Conservation (phyloP, 208 protist species). For the Leishmania martiniquensis region DNA sequence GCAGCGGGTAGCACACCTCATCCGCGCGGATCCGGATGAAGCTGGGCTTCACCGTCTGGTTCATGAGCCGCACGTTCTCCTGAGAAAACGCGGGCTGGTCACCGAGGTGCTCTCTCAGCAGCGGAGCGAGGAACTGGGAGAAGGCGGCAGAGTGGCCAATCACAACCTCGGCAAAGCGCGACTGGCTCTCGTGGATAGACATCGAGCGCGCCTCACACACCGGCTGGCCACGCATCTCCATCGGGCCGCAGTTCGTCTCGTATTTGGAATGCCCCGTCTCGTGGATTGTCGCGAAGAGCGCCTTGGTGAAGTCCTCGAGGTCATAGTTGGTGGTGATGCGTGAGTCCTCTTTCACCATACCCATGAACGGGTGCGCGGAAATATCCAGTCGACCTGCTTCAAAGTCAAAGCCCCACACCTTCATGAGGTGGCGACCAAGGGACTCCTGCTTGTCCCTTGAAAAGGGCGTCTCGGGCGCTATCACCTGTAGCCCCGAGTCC, state of each 20-base stretch:
- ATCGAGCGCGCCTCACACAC: constrained; percentile 62
- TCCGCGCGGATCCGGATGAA: constrained; percentile 87
- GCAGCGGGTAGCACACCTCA: constrained; percentile 92
- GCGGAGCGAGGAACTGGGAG: constrained; percentile 52
- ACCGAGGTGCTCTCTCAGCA: constrained; percentile 55
- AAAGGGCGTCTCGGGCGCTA: constrained; percentile 51
- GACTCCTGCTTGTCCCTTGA: constrained; percentile 54
- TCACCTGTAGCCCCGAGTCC: constrained; percentile 11
- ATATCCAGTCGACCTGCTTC: constrained; percentile 83
- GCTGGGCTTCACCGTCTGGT: constrained; percentile 61
- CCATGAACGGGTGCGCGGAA: constrained; percentile 89
- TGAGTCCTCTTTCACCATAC: constrained; percentile 73
- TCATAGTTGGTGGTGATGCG: constrained; percentile 88
- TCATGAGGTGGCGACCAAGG: constrained; percentile 58
- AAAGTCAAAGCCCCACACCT: constrained; percentile 80
- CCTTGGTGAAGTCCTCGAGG: constrained; percentile 44
- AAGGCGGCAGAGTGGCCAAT: constrained; percentile 64
- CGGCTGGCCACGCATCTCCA: constrained; percentile 58
- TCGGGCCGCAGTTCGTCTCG: constrained; percentile 80
- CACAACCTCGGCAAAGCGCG: constrained; percentile 80
- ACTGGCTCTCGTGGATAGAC: constrained; percentile 89
- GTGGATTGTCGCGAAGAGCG: constrained; percentile 81
- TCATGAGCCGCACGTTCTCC: constrained; percentile 54
- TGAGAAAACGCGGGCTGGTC: constrained; percentile 52
- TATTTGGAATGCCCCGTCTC: constrained; percentile 91